Conservation (phyloP, 768 basidiomycete species). For the Mycena floridula region DNA sequence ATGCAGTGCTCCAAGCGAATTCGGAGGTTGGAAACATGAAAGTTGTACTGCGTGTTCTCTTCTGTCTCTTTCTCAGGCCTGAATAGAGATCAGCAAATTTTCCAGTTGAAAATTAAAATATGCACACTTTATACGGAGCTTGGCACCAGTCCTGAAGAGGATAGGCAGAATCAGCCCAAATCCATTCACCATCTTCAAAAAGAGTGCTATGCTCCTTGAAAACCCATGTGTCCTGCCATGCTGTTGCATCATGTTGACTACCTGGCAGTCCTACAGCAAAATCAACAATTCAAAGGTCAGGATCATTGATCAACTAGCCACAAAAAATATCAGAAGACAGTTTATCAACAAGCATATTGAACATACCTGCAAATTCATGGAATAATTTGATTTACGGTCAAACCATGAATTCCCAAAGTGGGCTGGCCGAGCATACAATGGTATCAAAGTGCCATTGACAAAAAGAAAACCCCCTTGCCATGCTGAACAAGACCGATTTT, state of each 20-base stretch:
- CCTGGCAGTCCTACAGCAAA: conserved; percentile 24
- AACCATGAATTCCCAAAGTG: conserved; percentile 22
- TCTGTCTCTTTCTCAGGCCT: conserved; percentile 3
- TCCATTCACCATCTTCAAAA: conserved; percentile 1
- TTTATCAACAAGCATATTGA: neutral
- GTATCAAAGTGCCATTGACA: conserved; percentile 17
- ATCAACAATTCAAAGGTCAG: conserved; percentile 23
- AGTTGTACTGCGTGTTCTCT: conserved; percentile 3
- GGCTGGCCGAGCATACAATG: conserved; percentile 13
- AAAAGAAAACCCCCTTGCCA: conserved; percentile 16
- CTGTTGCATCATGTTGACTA: conserved; percentile 26
- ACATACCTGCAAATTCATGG: conserved; percentile 17
- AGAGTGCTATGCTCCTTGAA: conserved; percentile 13
- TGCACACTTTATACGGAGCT: conserved; percentile 6
- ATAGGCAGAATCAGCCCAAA: conserved; percentile 27
- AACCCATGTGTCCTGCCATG: conserved; percentile 22
- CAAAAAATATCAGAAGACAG: neutral
- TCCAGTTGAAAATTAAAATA: neutral
- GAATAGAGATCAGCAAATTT: neutral
- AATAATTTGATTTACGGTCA: conserved; percentile 23
- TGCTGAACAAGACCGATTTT: conserved; percentile 8
- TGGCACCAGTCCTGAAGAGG: conserved; percentile 15
- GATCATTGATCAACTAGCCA: conserved; percentile 20
- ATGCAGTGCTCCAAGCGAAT: conserved; percentile 9
- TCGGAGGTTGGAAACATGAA: conserved; percentile 5